Conservation (phyloP, 2,329 filamentous ascomycete genomes). For the Blastomyces gilchristii region DNA sequence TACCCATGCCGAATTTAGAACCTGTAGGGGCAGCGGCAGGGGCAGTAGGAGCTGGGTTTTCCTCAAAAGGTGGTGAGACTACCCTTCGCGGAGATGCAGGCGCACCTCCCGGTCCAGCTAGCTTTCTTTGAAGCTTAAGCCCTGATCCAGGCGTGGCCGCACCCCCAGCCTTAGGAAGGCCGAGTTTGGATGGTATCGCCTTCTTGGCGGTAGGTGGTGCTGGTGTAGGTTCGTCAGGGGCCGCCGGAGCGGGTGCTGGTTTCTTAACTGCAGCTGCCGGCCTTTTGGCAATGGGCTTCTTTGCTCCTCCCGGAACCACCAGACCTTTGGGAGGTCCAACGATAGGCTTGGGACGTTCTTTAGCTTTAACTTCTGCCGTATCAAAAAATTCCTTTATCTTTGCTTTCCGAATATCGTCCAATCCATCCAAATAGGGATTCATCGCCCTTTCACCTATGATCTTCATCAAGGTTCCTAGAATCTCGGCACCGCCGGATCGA, state of each 20-base stretch:
- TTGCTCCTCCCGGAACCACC: slow-evolving; percentile 39
- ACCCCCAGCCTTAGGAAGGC: slow-evolving; percentile 32
- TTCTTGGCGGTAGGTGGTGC: slow-evolving; percentile 38
- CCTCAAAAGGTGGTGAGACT: slow-evolving; percentile 38
- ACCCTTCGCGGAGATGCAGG: slow-evolving; percentile 34
- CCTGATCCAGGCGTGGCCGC: slow-evolving; percentile 34
- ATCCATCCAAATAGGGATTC: slow-evolving; percentile 79
- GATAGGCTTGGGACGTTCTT: slow-evolving; percentile 78
- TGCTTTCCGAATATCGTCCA: slow-evolving; percentile 89
- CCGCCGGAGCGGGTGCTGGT: slow-evolving; percentile 37
- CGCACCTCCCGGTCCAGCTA: slow-evolving; percentile 32
- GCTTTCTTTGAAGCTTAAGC: slow-evolving; percentile 36
- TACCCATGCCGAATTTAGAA: slow-evolving; percentile 56
- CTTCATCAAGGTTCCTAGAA: slow-evolving; percentile 93
- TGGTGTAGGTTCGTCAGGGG: slow-evolving; percentile 39
- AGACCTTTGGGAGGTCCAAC: slow-evolving; percentile 50
- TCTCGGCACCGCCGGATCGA: slow-evolving; percentile 80
- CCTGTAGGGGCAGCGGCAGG: slow-evolving; percentile 34
- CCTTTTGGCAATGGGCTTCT: slow-evolving; percentile 42
- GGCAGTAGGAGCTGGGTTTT: slow-evolving; percentile 31
- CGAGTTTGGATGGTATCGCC: slow-evolving; percentile 38
- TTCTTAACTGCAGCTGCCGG: slow-evolving; percentile 44
- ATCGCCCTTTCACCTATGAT: slow-evolving; percentile 95
- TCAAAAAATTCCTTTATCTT: slow-evolving; percentile 93
- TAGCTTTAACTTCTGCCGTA: slow-evolving; percentile 71